Conservation (phyloP, 148 eudicot species). For the Silene conica region DNA sequence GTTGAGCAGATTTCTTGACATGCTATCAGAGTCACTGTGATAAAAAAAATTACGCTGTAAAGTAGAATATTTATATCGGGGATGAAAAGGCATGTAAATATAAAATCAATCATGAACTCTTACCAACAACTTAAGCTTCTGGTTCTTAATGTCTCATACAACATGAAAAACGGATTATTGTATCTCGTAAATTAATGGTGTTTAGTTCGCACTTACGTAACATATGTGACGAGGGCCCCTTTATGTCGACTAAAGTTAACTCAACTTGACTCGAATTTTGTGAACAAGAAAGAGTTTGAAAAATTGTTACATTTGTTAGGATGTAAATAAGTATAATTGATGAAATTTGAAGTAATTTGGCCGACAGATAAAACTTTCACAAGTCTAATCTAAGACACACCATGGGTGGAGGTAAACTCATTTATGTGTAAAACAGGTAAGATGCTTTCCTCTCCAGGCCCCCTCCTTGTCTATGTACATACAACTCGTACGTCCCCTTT, state of each 20-base stretch:
- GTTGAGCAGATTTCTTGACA: too few species aligned
- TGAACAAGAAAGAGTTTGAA: not conserved
- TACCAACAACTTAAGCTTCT: too few species aligned
- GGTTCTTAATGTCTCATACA: too few species aligned
- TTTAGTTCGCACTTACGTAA: not conserved
- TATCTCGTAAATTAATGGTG: not conserved
- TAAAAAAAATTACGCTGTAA: too few species aligned
- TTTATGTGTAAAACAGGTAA: slow-evolving; percentile 19
- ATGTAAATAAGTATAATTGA: not conserved
- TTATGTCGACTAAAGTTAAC: not conserved
- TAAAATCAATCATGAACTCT: too few species aligned
- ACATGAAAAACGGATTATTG: not conserved
- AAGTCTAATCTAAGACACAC: slow-evolving; percentile 35
- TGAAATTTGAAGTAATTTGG: slow-evolving; percentile 12
- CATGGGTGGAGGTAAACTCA: slow-evolving; percentile 27
- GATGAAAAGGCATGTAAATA: too few species aligned
- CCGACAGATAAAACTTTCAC: slow-evolving; percentile 28
- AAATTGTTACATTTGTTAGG: not conserved
- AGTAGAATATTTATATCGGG: too few species aligned
- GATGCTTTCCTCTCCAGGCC: slow-evolving; percentile 12
- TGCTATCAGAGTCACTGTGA: too few species aligned
- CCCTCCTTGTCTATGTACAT: not conserved
- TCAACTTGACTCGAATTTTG: not conserved
- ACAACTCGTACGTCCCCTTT: not conserved
- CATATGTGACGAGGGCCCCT: not conserved